Base-by-base conservation (phyloP, 2,329 filamentous ascomycete species). In the Annulohypoxylon truncatum region DNA sequence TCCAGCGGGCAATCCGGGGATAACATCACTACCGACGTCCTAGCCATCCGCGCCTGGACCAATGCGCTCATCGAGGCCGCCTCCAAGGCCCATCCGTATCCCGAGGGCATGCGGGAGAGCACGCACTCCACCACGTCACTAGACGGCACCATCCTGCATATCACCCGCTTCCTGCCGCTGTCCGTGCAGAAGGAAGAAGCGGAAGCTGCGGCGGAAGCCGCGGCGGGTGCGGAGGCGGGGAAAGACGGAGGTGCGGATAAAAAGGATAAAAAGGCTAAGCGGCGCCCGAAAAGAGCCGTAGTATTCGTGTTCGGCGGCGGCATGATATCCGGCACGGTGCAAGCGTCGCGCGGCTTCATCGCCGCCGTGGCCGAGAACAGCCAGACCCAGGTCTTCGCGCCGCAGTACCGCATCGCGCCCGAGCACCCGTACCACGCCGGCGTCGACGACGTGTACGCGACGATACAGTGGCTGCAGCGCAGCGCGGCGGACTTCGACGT, bases 361-460 rank as follows among this genome's bases (percentile, higher is more conserved):
- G 54, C 68, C 2, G 35, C 61, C 22, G 31, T 71, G 2, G 72
- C 70, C 4, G 9, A 71, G n/a, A 38, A 15, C 20, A 70, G 55
- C 20, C 48, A 38, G 2, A 54, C 66, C 2, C 73, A 73, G 33
- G 60, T 74, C 20, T 75, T 75, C 56, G 70, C 82, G 60, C 80
- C 84, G 3, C 80, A 82, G 48, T 85, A 85, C 67, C 76, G 83
- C 0, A 77, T 85, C 5, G 82, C 81, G 2, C 83, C 83, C 0
- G 83, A 85, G 61, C 74, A 83, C 61, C 77, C 77, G n/a, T 84
- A 82, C 58, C 83, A 83, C 0, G 75, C 71, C 9, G 78, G 78
- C 3, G 73, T 84, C 4, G 72, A 83, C 56, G 84, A 86, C 69
- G 54, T 71, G 47, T 70, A 71, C 66, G 29, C 73, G 8, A 59